A percentile compares a stretch with the other conserved stretches of the same genome.
Evolutionary conservation across 345 rosid species (phyloP).

Genomic region (Pseudoturritis turrita): DNA sequence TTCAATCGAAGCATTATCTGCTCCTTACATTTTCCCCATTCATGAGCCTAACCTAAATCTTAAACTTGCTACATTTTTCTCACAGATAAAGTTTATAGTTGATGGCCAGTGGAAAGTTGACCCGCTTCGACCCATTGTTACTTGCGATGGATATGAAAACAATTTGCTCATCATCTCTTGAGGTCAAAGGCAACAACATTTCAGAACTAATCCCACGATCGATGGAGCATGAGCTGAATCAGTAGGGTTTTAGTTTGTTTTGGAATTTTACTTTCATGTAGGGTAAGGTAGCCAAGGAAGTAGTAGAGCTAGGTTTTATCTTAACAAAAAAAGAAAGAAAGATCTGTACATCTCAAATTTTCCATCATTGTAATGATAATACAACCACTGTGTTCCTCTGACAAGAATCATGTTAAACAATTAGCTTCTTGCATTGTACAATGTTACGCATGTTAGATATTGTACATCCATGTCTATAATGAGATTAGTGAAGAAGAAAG

Average conservation of each 20-base stretch:
- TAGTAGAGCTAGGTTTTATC: slow-evolving; percentile 10
- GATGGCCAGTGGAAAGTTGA: slow-evolving; percentile 95
- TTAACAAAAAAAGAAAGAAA: slow-evolving; percentile 1
- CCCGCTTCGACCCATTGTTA: slow-evolving; percentile 79
- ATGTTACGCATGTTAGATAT: neutral
- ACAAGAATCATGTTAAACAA: slow-evolving; percentile 11
- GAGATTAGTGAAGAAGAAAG: neutral
- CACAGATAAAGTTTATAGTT: slow-evolving; percentile 86
- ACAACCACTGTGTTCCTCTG: neutral
- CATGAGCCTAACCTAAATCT: neutral
- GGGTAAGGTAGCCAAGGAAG: slow-evolving; percentile 22
- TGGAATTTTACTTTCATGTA: slow-evolving; percentile 13
- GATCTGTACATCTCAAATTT: slow-evolving; percentile 16
- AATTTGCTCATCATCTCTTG: slow-evolving; percentile 65
- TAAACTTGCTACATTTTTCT: neutral
- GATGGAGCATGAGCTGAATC: slow-evolving; percentile 15
- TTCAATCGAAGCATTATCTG: neutral
- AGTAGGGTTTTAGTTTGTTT: slow-evolving; percentile 10
- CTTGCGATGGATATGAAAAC: slow-evolving; percentile 58
- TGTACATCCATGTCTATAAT: neutral
- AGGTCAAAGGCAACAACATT: slow-evolving; percentile 2
- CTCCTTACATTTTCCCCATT: neutral
- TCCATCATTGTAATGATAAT: neutral
- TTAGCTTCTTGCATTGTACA: slow-evolving; percentile 7
- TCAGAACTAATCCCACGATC: neutral